Evolutionary conservation across 225 moss, liverwort and hornwort genomes (phyloP).

Genomic region (Ulota crispa): DNA sequence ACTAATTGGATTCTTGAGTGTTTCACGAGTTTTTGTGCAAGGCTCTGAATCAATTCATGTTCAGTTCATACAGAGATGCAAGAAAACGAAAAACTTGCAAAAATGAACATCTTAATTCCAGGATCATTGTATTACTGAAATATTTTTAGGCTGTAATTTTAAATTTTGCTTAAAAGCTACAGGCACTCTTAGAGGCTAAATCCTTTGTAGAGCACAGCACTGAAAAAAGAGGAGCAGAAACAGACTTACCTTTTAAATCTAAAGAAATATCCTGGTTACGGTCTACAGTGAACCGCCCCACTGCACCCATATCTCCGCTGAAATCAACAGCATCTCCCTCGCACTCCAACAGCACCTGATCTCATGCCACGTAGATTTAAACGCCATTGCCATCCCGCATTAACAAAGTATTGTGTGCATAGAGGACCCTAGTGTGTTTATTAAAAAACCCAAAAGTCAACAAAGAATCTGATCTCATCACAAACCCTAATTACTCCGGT

Average conservation of each 20-base stretch:
- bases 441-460: not conserved
- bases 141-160: too few relatives aligned
- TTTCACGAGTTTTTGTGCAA: too few relatives aligned
- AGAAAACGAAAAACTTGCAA: too few relatives aligned
- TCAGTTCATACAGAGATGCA: too few relatives aligned
- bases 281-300: conserved; percentile 79
- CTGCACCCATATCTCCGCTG: conserved; percentile 96
- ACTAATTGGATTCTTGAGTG: too few relatives aligned
- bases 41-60: too few relatives aligned
- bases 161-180: too few relatives aligned
- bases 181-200: not conserved
- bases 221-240: conserved; percentile 1
- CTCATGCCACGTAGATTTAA: conserved; percentile 23
- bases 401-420: not conserved
- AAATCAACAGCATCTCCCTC: conserved; percentile 92
- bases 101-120: too few relatives aligned
- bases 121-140: too few relatives aligned
- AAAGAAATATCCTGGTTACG: conserved; percentile 61
- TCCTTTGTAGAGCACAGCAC: not conserved
- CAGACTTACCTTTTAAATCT: conserved; percentile 75
- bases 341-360: conserved; percentile 86
- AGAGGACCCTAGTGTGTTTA: not conserved
- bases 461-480: not conserved
- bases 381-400: not conserved
- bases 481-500: not conserved